Evolutionary conservation across 768 basidiomycete species (phyloP), one percentile per base, ranked within the genome.

Genomic region (Trametes meyenii): DNA sequence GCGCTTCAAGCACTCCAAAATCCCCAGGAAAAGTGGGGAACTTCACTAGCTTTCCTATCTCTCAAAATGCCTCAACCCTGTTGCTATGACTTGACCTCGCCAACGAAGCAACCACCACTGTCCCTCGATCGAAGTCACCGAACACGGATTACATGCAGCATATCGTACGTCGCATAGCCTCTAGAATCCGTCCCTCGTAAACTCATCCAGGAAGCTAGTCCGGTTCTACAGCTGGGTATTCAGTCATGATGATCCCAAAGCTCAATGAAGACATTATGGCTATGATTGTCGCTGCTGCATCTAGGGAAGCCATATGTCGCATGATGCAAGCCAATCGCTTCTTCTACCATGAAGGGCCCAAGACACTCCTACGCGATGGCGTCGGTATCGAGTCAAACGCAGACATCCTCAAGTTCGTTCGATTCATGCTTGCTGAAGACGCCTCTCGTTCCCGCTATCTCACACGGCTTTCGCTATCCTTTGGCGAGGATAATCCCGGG

Each of bases 281-380:
- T 0, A 13, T 38, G 11, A 24, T 52, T 21, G 16, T 21, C 10
- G 19, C 51, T 5, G 39, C 24, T 21, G 51, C 36, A 12, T 13
- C 51, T 3, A 19, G 23, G 5, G 16, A 12, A 5, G 14, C 51
- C 38, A 40, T 52, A 36, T 5, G 36, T 12, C 1, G 23, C 21
- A 52, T 52, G 51, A 52, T 52, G 51, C 51, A 24, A 11, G 51
- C 36, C 21, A 40, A 23, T 21, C 36, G 51, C 1, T 24, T 52
- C 51, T 52, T 52, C 51, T 52, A 52, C 51, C 51, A 52, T 38
- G 51, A 52, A 40, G 36, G 51, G 12, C 51, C 51, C n/a, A 52
- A 40, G 51, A 21, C 19, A 21, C 36, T 52, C 12, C 13, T 52
- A 13, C 36, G 36, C 11, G 21, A 40, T 23, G 36, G 51, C 19